Evolutionary conservation across 2,329 filamentous ascomycete species (phyloP), one percentile per base, ranked within the genome.

Genomic region (Eutypella sp.): DNA sequence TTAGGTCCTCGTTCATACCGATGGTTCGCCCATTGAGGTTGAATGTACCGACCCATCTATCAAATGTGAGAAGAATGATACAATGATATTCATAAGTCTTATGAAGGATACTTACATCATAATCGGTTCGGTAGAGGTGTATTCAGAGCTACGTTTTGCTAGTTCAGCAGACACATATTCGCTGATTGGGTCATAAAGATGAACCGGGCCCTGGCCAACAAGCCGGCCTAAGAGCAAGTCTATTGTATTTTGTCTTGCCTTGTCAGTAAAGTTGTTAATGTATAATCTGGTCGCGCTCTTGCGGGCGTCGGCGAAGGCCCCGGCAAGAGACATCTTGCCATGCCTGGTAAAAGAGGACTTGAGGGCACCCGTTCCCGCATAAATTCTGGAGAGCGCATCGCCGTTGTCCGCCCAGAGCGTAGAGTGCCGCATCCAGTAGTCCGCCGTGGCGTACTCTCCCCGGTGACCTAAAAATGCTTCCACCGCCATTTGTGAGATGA

Each of bases 351-450:
- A 97, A 0, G 91, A 96, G 2, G 90, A 91, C 65, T 97, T 99
- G 38, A 99, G 72, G 15, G 93, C 93, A 4, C 93, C 93, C 3
- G 93, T 99, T 20, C 93, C 93, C 8, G 93, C 93, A 63, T 99
- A 99, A 22, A 96, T 97, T 60, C 89, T 89, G 11, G 91, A 96
- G 40, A 99, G 68, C 5, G 87, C 86, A 69, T 99, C 93, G 19
- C 93, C 93, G 61, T 96, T 97, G 66, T 99, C 93, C 27, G 93
- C 93, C 93, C 93, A 99, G 1, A 99, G 75, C 49, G 83, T 93
- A 8, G 89, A 91, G 68, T 99, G 93, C 41, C 89, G 78, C 69
- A 89, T 85, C 87, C 91, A 96, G 58, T 97, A 91, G 60, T 97
- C 91, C 0, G 84, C 79, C 9, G 77, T 75, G 1, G 87, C 84